These are phyloP conservation scores for Sanghuangporus baumii DNA, from an alignment of 1,284 basidiomycete genomes.

Conservation along the genomic window DNA sequence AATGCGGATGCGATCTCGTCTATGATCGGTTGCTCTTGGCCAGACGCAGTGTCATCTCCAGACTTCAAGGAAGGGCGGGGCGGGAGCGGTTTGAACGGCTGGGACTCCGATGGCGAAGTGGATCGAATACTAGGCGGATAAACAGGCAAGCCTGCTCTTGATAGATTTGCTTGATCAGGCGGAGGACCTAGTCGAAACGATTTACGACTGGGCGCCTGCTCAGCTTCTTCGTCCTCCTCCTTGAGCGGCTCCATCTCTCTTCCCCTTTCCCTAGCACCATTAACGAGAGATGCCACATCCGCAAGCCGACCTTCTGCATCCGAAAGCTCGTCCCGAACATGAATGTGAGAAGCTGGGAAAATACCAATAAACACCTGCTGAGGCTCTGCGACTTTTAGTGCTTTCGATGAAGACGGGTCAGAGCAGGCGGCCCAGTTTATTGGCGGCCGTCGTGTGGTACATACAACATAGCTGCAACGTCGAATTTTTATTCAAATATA, in stretches of 20 bases:
- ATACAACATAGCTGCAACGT: conserved; percentile 78
- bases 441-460: conserved; percentile 66
- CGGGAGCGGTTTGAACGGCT: conserved; percentile 72
- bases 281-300: conserved; percentile 50
- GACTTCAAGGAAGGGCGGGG: conserved; percentile 91
- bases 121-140: conserved; percentile 65
- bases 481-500: conserved; percentile 7
- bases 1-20: conserved; percentile 97
- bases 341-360: conserved; percentile 89
- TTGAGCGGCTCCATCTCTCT: conserved; percentile 58
- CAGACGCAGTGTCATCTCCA: conserved; percentile 85
- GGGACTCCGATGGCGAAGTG: conserved; percentile 59
- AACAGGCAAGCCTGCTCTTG: conserved; percentile 62
- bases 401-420: conserved; percentile 46
- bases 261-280: conserved; percentile 32
- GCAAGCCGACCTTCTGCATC: conserved; percentile 86
- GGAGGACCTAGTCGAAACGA: conserved; percentile 69
- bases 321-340: conserved; percentile 82
- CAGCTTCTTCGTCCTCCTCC: conserved; percentile 69
- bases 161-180: conserved; percentile 65
- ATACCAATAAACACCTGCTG: conserved; percentile 94
- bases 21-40: conserved; percentile 81
- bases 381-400: conserved; percentile 57
- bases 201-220: conserved; percentile 33
- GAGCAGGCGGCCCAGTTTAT: conserved; percentile 56